Percentiles rank a stretch among this genome's conserved stretches.
Conservation (phyloP, 148 eudicot genomes). For the Chenopodium suecicum region DNA sequence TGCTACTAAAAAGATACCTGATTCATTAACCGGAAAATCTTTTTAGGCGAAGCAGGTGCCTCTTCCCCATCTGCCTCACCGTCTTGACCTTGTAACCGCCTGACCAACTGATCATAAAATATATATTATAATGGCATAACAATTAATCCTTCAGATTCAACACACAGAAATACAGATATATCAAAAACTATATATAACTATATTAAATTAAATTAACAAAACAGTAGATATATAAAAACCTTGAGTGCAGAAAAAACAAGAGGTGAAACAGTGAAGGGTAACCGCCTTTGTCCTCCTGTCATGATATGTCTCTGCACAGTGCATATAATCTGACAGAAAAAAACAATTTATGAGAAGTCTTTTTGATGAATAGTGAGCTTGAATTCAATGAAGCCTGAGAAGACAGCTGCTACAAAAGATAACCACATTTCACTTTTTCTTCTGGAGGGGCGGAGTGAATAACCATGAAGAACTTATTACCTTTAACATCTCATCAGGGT, state of each 20-base stretch:
- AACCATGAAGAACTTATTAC: slow-evolving; percentile 35
- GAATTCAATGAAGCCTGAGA: not conserved
- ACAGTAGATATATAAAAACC: slow-evolving; percentile 41
- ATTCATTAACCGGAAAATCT: slow-evolving; percentile 81
- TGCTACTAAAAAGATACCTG: slow-evolving; percentile 42
- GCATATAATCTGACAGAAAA: slow-evolving; percentile 65
- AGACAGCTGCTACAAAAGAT: not conserved
- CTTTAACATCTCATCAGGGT: slow-evolving; percentile 94
- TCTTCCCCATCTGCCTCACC: slow-evolving; percentile 86
- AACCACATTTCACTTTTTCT: not conserved
- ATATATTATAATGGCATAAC: not conserved
- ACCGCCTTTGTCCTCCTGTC: slow-evolving; percentile 83
- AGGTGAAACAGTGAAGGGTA: slow-evolving; percentile 92
- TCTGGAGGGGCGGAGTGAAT: not conserved
- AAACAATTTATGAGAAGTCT: not conserved
- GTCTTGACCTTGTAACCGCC: slow-evolving; percentile 80
- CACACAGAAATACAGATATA: not conserved
- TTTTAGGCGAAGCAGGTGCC: slow-evolving; percentile 86
- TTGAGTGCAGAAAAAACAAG: slow-evolving; percentile 83
- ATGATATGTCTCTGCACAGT: slow-evolving; percentile 80
- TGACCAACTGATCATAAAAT: slow-evolving; percentile 57
- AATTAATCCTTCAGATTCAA: not conserved
- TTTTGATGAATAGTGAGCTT: not conserved
- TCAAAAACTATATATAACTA: too few relatives aligned
- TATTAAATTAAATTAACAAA: not conserved